Evolutionary conservation across 2,329 filamentous ascomycete species (phyloP), one percentile per base, ranked within the genome.

Genomic region (Alternaria triticimaculans): DNA sequence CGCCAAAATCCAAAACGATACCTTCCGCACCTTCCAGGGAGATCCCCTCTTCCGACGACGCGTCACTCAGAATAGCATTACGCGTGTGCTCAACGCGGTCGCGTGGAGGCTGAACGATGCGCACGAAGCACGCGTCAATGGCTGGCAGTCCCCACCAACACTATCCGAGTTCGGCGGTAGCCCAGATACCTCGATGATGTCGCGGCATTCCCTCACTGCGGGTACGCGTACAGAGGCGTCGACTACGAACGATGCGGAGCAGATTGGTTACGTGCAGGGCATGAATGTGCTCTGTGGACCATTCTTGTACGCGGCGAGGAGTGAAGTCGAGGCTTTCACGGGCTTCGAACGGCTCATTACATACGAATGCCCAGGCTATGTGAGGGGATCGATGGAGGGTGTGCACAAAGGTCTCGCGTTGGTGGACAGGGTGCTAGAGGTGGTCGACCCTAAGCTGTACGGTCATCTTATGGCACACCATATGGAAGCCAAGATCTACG

Each of bases 211-310:
- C 4, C 61, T 76, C 44, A 76, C 72, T 43, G 67, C 63, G 2
- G 68, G 71, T 63, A 71, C 67, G 15, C 68, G 69, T 66, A 78
- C 68, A 45, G 79, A 74, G n/a, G 71, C 76, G 3, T 75, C 74
- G 23, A 76, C 73, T 21, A 76, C 75, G 6, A 77, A 76, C 51
- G 78, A 74, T 85, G 89, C 65, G 86, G 90, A 69, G 88, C 87
- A 92, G 11, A 93, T 94, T 30, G 94, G 92, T 44, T 99, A 99
- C 74, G 95, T 99, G 3, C 96, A 99, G 81, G 96, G 96, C 70
- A 98, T 99, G 95, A 99, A 99, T 78, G 96, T 99, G 44, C 87
- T 99, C 15, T 95, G 94, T 10, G 96, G 96, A 1, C 96, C 96
- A 0, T 97, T 99, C 76, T 85, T 99, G 49, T 99, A 99, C 79